Base-by-base conservation (phyloP, 192 early-diverging fungal genomes). In the Coemansia sp. region DNA sequence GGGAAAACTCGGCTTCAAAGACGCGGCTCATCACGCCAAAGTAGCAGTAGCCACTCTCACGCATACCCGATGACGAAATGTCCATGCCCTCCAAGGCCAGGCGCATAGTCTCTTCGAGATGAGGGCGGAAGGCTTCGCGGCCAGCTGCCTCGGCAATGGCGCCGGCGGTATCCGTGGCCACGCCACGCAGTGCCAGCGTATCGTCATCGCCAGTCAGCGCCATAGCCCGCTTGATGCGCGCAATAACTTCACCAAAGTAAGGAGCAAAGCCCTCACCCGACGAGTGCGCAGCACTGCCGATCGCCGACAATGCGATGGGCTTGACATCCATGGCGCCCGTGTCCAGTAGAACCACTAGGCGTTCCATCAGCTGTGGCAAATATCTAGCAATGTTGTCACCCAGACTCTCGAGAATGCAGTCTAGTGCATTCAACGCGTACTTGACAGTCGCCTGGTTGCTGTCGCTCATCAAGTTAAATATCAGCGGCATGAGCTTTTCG, bases 201-300 rank as follows among this genome's bases (percentile, higher is more conserved):
- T 91, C 92, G 39, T 97, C 94, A 31, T 88, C 83, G 53, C 72
- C 87, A 39, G 86, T 78, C 61, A 94, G 68, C 10, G 86, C 79
- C 91, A 95, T 96, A 35, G 91, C 77, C 44, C 87, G 79, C 33
- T 81, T 84, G 53, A 95, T 79, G 56, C 92, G 87, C 46, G 83
- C 80, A 44, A 93, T 85, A 21, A 94, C 86, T 54, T 85, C 79
- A 29, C 68, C 74, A 85, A 95, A 95, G 81, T 94, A 97, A 17
- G 93, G 90, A 45, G 72, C 57, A 75, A 82, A 80, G 63, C 77
- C 83, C 50, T 84, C 74, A 34, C 89, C 90, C 17, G 94, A 87
- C 37, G 94, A 89, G 80, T 94, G 90, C n/a, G 95, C 95, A 16
- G 93, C 92, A 62, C 92, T 93, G 16, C 95, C 95, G 59, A 97